phyloP scores from a whole-genome alignment of 805 yeast genomes.

The Debaryomyces hansenii region DNA sequence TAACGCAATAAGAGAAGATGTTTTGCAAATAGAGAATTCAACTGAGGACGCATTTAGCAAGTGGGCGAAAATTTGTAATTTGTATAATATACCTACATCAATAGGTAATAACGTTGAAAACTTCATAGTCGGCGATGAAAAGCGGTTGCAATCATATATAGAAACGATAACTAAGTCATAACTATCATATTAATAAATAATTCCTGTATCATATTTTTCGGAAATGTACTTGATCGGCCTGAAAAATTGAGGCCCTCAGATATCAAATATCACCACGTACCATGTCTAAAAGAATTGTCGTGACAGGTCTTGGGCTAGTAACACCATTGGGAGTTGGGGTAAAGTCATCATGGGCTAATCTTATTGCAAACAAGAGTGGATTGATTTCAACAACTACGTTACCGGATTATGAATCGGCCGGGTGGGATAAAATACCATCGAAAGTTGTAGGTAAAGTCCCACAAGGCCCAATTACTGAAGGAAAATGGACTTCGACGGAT shows the following conservation, averaged over 20 bases:
- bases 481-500: slow-evolving; percentile 52
- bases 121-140: slow-evolving; percentile 42
- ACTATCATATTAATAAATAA: too few species aligned
- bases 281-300: slow-evolving; percentile 66
- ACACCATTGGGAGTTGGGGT: slow-evolving; percentile 84
- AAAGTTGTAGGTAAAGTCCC: slow-evolving; percentile 79
- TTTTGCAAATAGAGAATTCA: background rate
- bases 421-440: slow-evolving; percentile 60
- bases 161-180: slow-evolving; percentile 3
- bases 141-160: slow-evolving; percentile 30
- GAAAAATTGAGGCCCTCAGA: too few species aligned
- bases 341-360: slow-evolving; percentile 49
- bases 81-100: slow-evolving; percentile 13
- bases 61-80: slow-evolving; percentile 31
- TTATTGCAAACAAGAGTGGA: slow-evolving; percentile 57
- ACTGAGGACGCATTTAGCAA: slow-evolving; percentile 16
- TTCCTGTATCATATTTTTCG: too few species aligned
- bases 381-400: slow-evolving; percentile 50
- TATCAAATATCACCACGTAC: background rate
- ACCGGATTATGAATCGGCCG: slow-evolving; percentile 41
- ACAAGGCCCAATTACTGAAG: slow-evolving; percentile 40
- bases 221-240: too few species aligned
- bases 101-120: slow-evolving; percentile 29
- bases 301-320: slow-evolving; percentile 87
- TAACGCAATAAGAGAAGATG: background rate